Conservation (phyloP, 139 green algal species). For the Coelastrella sp. region DNA sequence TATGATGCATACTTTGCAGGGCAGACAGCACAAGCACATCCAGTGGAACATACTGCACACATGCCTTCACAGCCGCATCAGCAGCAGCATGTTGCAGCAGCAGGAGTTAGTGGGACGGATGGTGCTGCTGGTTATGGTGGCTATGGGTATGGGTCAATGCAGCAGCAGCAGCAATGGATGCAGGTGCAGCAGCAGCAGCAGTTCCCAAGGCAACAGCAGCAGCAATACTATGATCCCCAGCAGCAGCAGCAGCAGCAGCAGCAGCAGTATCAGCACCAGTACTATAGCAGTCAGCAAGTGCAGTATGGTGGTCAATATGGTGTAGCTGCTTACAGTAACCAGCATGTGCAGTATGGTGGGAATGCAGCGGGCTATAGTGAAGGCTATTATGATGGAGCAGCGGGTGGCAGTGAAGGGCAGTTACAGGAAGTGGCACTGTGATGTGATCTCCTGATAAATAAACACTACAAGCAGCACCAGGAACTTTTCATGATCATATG, state of each 20-base stretch:
- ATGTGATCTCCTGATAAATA: not conserved
- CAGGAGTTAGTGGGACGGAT: not conserved
- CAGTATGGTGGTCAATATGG: not conserved
- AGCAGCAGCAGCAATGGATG: not conserved
- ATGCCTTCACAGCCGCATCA: not conserved
- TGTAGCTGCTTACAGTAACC: not conserved
- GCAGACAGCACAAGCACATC: not conserved
- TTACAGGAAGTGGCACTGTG: slow-evolving; percentile 3
- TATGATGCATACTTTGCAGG: slow-evolving; percentile 26
- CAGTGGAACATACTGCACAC: no score
- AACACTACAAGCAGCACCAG: not conserved
- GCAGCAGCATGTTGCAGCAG: slow-evolving; percentile 22
- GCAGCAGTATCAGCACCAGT: not conserved
- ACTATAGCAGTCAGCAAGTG: not conserved
- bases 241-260: not conserved
- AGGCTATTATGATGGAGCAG: not conserved
- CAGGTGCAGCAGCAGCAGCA: slow-evolving; percentile 9
- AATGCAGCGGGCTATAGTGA: not conserved
- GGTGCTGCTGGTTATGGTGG: not conserved
- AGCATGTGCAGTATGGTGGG: not conserved
- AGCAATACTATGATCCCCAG: not conserved
- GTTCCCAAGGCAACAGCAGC: not conserved
- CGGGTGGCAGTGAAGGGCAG: not conserved
- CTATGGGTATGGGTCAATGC: not conserved
- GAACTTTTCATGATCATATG: no score